Conservation (phyloP, 2,329 filamentous ascomycete genomes). For the Xylariaceae sp. region DNA sequence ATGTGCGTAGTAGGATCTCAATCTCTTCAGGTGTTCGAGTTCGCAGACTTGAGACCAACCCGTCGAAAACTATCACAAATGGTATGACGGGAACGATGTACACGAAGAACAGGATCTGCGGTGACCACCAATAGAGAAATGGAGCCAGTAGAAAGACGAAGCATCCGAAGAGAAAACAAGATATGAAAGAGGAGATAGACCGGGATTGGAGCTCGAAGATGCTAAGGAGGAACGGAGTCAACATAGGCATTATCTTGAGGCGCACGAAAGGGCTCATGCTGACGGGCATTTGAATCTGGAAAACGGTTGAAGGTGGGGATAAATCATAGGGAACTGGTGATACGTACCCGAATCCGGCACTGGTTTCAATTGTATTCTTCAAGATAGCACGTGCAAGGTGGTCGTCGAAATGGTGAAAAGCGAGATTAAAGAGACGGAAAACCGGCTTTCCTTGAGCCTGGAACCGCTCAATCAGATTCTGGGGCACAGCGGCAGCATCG, state of each 20-base stretch:
- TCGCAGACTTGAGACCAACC: constrained; percentile 61
- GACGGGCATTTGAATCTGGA: too few species aligned
- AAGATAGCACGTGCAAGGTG: constrained; percentile 57
- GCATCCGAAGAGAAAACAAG: constrained; percentile 49
- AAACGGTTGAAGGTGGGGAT: not conserved
- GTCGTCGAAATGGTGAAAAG: constrained; percentile 76
- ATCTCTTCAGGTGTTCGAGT: constrained; percentile 66
- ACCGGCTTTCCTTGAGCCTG: constrained; percentile 43
- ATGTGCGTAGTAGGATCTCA: constrained; percentile 52
- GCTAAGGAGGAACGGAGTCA: constrained; percentile 30
- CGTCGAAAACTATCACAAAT: constrained; percentile 65
- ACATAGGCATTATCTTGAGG: too few species aligned
- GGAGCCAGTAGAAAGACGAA: constrained; percentile 50
- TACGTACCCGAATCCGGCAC: constrained; percentile 58
- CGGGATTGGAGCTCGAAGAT: constrained; percentile 75
- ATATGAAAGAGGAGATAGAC: constrained; percentile 49
- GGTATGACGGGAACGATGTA: constrained; percentile 65
- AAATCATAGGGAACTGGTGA: not conserved
- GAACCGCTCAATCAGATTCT: constrained; percentile 38
- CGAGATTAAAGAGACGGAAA: constrained; percentile 68
- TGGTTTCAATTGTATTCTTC: constrained; percentile 59
- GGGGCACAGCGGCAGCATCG: constrained; percentile 61
- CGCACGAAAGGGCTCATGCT: too few species aligned
- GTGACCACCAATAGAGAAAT: constrained; percentile 41
- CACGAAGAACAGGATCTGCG: constrained; percentile 58